Base-by-base conservation (phyloP, 805 yeast genomes). In the Ogataea ramenticola region DNA sequence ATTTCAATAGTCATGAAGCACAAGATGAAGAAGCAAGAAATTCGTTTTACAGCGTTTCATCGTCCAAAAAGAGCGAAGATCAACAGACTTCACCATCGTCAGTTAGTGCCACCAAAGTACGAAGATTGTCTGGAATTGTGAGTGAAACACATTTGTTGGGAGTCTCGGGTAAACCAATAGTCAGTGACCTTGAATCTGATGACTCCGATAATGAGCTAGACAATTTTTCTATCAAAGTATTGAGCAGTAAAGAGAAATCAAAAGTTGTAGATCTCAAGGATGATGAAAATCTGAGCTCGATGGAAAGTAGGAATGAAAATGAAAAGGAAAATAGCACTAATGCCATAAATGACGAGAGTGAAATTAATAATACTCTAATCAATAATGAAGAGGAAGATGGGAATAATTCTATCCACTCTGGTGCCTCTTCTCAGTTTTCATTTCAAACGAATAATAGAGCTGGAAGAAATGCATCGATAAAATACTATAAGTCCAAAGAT, bases 391-490 rank as follows among this genome's bases (percentile, higher is more conserved):
- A 16, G 16, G 40, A 19, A 14, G 31, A 36, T 31, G 40, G 31
- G 26, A n/a, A n/a, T 5, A 22, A n/a, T 11, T 24, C 31, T 10
- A 12, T 37, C 8, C 24, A 22, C 50, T 57, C 11, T 49, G 40
- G 59, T 20, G 44, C 49, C 8, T 60, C 66, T 1, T 58, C 65
- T 1, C 48, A 55, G 39, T 66, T 66, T 41, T 66, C 71, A 1
- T 66, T 66, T 34, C 62, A 59, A 41, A 57, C 56, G 2, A 56
- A 54, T 36, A 36, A 33, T 22, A 47, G 49, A 6, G 52, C 58
- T 6, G 67, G 67, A 15, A 47, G 71, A 26, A 65, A 64, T 39
- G 55, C 67, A 0, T 65, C 70, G 4, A 56, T 66, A 16, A 60
- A 58, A 36, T 66, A 65, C 47, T 66, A 66, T 42, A 66, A 66